Conservation (phyloP, 192 early-diverging fungal species). For the Podila horticola region DNA sequence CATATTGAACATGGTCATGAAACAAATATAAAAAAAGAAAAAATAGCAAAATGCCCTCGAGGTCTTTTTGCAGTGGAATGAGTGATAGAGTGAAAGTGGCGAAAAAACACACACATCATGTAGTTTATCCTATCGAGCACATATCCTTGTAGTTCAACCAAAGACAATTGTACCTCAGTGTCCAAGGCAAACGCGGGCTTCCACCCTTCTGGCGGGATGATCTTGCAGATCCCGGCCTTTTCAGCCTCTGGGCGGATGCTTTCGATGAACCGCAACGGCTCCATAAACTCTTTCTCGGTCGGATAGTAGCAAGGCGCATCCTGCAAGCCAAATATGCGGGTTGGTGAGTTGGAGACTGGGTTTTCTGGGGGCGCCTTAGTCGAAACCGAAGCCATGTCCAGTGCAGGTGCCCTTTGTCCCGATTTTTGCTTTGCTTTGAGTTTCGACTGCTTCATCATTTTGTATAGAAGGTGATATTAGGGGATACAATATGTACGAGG, state of each 20-base stretch:
- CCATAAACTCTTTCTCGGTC: conserved; percentile 80
- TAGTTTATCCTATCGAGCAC: not conserved
- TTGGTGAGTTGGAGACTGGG: conserved; percentile 19
- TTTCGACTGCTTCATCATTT: not conserved
- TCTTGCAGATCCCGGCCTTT: conserved; percentile 88
- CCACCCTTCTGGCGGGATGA: conserved; percentile 91
- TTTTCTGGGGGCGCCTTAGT: conserved; percentile 40
- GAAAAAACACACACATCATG: not conserved
- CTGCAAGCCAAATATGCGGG: conserved; percentile 76
- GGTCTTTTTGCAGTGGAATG: not conserved
- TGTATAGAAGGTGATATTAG: not conserved
- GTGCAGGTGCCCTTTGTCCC: conserved; percentile 10
- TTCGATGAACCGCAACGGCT: conserved; percentile 89
- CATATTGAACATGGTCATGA: conserved; percentile 2
- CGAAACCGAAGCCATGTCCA: conserved; percentile 35
- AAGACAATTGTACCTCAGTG: conserved; percentile 64
- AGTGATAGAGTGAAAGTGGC: not conserved
- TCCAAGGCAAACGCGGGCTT: conserved; percentile 88
- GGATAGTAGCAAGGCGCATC: conserved; percentile 87
- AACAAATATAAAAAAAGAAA: not conserved
- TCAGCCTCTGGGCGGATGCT: conserved; percentile 82
- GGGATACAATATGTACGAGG: not conserved
- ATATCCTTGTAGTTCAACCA: not conserved
- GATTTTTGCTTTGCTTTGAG: not conserved
- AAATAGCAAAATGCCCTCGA: not conserved